Percentiles rank a stretch among this genome's conserved stretches.
Conservation (phyloP, 2,329 filamentous ascomycete species). For the Pyricularia grisea region DNA sequence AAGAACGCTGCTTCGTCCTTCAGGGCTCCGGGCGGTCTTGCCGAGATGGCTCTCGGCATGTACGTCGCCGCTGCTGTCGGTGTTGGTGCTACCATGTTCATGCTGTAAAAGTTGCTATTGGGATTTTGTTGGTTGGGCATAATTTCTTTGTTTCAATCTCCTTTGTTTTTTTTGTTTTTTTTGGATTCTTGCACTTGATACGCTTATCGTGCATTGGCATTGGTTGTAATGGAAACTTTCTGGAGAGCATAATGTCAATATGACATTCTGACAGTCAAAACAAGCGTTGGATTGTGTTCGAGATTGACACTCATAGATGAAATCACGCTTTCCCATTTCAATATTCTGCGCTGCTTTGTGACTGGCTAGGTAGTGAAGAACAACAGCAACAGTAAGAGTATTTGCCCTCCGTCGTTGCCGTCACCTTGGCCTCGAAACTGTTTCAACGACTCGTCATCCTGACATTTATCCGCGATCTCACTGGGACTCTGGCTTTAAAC, state of each 20-base stretch:
- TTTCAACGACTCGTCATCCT: too few species aligned
- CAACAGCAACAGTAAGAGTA: too few species aligned
- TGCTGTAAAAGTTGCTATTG: constrained; percentile 30
- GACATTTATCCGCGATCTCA: too few species aligned
- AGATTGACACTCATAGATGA: neutral
- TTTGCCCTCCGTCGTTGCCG: too few species aligned
- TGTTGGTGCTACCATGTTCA: constrained; percentile 43
- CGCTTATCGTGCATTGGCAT: neutral
- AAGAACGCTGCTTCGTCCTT: constrained; percentile 31
- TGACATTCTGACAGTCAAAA: neutral
- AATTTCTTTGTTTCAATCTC: neutral
- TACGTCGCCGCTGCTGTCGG: constrained; percentile 43
- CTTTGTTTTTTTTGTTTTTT: too few species aligned
- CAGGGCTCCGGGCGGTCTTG: constrained; percentile 29
- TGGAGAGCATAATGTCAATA: neutral
- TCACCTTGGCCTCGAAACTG: too few species aligned
- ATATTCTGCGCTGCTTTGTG: neutral
- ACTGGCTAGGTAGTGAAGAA: too few species aligned
- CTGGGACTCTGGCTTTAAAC: too few species aligned
- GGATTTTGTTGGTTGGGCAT: neutral
- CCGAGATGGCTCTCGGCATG: constrained; percentile 36
- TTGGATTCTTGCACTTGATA: neutral
- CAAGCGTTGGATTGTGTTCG: neutral
- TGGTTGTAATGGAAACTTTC: neutral
- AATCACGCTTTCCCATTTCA: neutral